Base-by-base conservation (phyloP, 768 basidiomycete species). In the Kwoniella sp. region DNA sequence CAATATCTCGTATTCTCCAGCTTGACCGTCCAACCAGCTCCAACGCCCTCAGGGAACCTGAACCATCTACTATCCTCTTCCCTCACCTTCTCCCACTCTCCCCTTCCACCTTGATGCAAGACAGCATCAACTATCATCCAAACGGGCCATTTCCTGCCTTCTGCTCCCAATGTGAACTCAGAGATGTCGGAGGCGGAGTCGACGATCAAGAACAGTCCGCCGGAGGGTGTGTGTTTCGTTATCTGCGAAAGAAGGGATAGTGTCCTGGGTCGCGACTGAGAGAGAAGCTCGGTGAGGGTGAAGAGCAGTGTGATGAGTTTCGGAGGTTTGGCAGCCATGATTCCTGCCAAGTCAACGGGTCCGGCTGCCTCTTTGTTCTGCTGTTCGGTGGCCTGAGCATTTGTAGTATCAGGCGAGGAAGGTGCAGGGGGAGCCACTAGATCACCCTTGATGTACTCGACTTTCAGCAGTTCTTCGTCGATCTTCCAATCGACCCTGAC, bases 1-100 rank as follows among this genome's bases (percentile, higher is more conserved):
- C 79, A 81, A 63, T 81, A 81, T 63, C 79, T 68, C 23, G 73
- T 73, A 57, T 81, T 81, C 67, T 81, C 79, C 66, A 81, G 50
- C 55, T 81, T 81, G 58, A 74, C 68, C 7, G 72, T 69, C 71
- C 78, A 81, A 2, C 66, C 66, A 8, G 67, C 67, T 38, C 71
- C 73, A 7, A 76, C 60, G 12, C 73, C 76, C 20, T 74, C 72
- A 17, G 53, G 28, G 22, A 81, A 58, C 47, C 79, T 64, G 31
- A 60, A 81, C 79, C 79, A 81, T 30, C 70, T 66, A 31, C 65
- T 68, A 68, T 81, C 75, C 23, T 70, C 70, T 12, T 53, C 48
- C 28, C 67, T 61, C 25, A 79, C 60, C 63, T 72, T 30, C 55
- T 71, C 72, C 76, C 79, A 81, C 4, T 41, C 62, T 7, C 38